Evolutionary conservation across 1,284 basidiomycete genomes (phyloP).

Genomic region (Sanghuangporus baumii): DNA sequence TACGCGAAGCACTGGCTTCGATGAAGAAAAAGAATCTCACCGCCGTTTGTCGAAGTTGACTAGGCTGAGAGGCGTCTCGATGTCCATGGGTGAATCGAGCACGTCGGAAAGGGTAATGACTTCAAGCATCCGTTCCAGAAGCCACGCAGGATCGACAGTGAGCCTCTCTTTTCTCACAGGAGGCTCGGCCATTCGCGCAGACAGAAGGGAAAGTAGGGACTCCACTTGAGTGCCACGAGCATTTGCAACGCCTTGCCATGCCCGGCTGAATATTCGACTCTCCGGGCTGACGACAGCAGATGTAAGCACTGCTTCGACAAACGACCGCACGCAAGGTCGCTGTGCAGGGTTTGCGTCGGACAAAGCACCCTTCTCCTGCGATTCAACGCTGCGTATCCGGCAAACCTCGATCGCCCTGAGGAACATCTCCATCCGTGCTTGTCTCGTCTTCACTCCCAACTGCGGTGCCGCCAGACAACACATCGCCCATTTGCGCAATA

Average conservation of each 20-base stretch:
- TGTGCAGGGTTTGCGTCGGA: conserved; percentile 28
- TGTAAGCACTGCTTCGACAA: conserved; percentile 66
- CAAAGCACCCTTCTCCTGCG: conserved; percentile 22
- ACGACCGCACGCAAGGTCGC: conserved; percentile 63
- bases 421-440: conserved; percentile 64
- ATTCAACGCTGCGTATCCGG: conserved; percentile 45
- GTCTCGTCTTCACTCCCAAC: conserved; percentile 56
- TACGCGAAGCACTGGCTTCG: not conserved
- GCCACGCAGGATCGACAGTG: conserved; percentile 73
- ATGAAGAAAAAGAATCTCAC: conserved; percentile 32
- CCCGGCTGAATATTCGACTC: conserved; percentile 61
- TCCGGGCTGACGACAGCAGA: conserved; percentile 71
- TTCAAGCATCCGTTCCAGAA: conserved; percentile 73
- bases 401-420: conserved; percentile 67
- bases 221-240: conserved; percentile 56
- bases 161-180: conserved; percentile 45
- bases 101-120: conserved; percentile 67
- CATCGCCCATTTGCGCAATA: conserved; percentile 72
- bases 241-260: conserved; percentile 66
- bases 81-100: conserved; percentile 46
- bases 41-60: conserved; percentile 79
- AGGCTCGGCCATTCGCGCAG: conserved; percentile 39
- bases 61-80: conserved; percentile 41
- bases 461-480: conserved; percentile 58
- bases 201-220: conserved; percentile 50